Percentiles rank a stretch among this genome's conserved stretches.
These are phyloP conservation scores for Curvularia spicifera DNA, from an alignment of 2,329 filamentous ascomycete species.

Conservation along the genomic window DNA sequence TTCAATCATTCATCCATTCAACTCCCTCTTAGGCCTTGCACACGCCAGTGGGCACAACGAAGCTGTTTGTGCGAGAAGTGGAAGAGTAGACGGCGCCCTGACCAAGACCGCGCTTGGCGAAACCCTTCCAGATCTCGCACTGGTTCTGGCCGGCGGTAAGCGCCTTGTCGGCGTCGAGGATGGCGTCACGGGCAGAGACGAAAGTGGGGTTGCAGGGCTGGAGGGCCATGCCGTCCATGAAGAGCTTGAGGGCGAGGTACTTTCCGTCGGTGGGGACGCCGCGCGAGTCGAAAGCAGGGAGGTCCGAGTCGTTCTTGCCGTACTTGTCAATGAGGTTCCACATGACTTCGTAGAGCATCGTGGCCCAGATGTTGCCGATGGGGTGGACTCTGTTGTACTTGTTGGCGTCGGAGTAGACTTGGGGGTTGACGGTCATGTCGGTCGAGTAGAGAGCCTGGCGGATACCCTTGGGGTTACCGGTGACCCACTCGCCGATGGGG, in stretches of 20 bases:
- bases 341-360: slow-evolving; percentile 62
- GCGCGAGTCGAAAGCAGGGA: slow-evolving; percentile 52
- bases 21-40: slow-evolving; percentile 3
- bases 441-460: slow-evolving; percentile 61
- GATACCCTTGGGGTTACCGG: slow-evolving; percentile 55
- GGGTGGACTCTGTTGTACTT: slow-evolving; percentile 52
- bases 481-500: slow-evolving; percentile 60
- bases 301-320: slow-evolving; percentile 56
- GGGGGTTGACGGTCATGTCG: slow-evolving; percentile 57
- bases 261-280: slow-evolving; percentile 61
- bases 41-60: slow-evolving; percentile 31
- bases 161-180: slow-evolving; percentile 61
- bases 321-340: slow-evolving; percentile 66
- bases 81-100: slow-evolving; percentile 33
- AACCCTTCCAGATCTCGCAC: slow-evolving; percentile 62
- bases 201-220: slow-evolving; percentile 65
- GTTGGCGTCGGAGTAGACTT: slow-evolving; percentile 57
- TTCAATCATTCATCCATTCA: too few relatives aligned
- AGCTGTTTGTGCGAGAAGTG: slow-evolving; percentile 29
- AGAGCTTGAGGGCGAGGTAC: slow-evolving; percentile 60
- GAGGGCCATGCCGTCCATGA: slow-evolving; percentile 60
- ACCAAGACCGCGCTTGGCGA: slow-evolving; percentile 65
- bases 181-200: slow-evolving; percentile 60
- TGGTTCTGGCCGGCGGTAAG: slow-evolving; percentile 60
- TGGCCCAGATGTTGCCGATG: slow-evolving; percentile 61